phyloP scores from a whole-genome alignment of 805 yeast genomes.

The Nakazawaea anatomiae region DNA sequence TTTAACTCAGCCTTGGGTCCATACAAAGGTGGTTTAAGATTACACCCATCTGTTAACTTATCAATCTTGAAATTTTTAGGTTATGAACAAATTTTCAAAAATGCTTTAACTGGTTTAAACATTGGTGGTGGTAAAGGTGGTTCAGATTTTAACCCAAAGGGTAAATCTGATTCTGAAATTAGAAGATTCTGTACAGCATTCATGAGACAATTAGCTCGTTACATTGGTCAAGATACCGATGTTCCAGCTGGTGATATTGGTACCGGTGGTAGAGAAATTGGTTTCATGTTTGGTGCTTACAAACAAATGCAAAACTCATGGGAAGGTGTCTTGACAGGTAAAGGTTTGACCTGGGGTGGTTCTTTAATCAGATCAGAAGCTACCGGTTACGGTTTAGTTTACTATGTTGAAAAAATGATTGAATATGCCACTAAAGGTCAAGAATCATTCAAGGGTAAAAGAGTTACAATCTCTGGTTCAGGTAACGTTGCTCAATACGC shows the following conservation, averaged over 20 bases:
- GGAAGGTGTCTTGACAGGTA: constrained; percentile 98
- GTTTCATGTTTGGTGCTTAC: constrained; percentile 96
- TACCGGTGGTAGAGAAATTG: constrained; percentile 95
- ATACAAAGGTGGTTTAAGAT: constrained; percentile 97
- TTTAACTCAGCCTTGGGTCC: constrained; percentile 98
- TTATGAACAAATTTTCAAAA: constrained; percentile 97
- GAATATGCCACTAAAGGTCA: constrained; percentile 86
- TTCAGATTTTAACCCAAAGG: constrained; percentile 96
- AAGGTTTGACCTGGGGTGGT: constrained; percentile 98
- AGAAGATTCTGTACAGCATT: constrained; percentile 94
- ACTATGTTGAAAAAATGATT: constrained; percentile 97
- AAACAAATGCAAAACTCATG: constrained; percentile 84
- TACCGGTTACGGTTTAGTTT: constrained; percentile 95
- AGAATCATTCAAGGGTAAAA: constrained; percentile 87
- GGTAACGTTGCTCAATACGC: constrained; percentile 99
- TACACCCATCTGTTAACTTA: constrained; percentile 95
- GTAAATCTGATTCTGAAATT: constrained; percentile 86
- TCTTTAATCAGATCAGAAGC: constrained; percentile 99
- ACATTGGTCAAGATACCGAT: constrained; percentile 96
- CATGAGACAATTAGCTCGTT: constrained; percentile 92
- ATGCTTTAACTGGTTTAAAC: constrained; percentile 93
- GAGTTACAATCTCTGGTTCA: constrained; percentile 94
- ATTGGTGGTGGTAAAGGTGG: constrained; percentile 99
- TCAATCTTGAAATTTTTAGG: constrained; percentile 95
- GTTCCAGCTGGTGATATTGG: constrained; percentile 99